phyloP scores from a whole-genome alignment of 2,329 filamentous ascomycete genomes.

The Fusarium clavum region DNA sequence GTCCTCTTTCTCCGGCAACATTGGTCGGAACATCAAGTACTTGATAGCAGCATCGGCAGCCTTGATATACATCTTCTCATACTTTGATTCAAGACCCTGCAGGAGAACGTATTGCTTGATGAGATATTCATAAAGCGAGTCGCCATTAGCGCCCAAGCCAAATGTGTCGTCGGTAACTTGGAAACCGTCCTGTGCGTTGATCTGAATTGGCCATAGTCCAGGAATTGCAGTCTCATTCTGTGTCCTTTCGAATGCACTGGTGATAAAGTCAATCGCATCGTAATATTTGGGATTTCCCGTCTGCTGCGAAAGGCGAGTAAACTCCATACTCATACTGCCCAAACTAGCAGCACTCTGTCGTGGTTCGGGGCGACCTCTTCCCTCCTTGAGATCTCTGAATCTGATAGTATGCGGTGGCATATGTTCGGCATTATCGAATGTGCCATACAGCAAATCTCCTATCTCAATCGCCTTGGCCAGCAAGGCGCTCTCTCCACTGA shows the following conservation, averaged over 20 bases:
- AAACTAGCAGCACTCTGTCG: conserved; percentile 52
- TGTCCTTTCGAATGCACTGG: conserved; percentile 62
- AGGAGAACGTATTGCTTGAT: conserved; percentile 73
- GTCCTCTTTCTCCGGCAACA: conserved; percentile 66
- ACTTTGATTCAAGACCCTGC: conserved; percentile 62
- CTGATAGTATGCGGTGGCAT: conserved; percentile 65
- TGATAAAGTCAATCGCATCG: conserved; percentile 69
- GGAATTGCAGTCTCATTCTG: conserved; percentile 67
- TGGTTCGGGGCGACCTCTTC: conserved; percentile 49
- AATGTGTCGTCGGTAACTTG: conserved; percentile 55
- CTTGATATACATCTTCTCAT: conserved; percentile 53
- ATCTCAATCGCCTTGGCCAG: conserved; percentile 71
- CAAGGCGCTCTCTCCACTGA: conserved; percentile 66
- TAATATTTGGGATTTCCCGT: conserved; percentile 70
- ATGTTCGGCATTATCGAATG: conserved; percentile 74
- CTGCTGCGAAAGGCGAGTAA: conserved; percentile 71
- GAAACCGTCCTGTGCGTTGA: conserved; percentile 57
- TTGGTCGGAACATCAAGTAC: conserved; percentile 73
- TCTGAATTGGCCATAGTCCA: conserved; percentile 69
- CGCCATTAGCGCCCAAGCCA: conserved; percentile 62
- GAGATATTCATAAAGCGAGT: conserved; percentile 74
- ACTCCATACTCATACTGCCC: conserved; percentile 69
- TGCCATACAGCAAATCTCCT: conserved; percentile 70
- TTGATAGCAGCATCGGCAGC: conserved; percentile 69
- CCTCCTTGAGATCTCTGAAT: conserved; percentile 55